Percentiles rank a stretch among this genome's conserved stretches.
Conservation (phyloP, 192 early-diverging fungal species). For the Lunasporangiospora selenospora region DNA sequence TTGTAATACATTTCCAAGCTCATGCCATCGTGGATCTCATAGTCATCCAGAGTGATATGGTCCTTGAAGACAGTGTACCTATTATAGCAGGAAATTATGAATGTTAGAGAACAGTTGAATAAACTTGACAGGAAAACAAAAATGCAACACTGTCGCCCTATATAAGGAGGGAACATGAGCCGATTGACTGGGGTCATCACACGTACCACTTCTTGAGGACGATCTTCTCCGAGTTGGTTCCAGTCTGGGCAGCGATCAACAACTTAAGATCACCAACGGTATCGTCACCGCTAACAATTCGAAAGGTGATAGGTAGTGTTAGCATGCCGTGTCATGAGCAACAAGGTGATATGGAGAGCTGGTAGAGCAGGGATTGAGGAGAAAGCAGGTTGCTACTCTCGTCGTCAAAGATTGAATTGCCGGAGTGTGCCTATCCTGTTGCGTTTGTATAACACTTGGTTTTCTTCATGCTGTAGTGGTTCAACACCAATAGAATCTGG, state of each 20-base stretch:
- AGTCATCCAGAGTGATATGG: conserved; percentile 89
- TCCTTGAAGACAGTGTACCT: conserved; percentile 84
- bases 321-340: no score
- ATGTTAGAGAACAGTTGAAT: neutral
- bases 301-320: no score
- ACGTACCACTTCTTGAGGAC: conserved; percentile 86
- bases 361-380: no score
- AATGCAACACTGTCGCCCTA: neutral
- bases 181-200: no score
- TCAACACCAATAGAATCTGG: no score
- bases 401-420: no score
- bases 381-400: no score
- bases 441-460: no score
- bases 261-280: conserved; percentile 87
- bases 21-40: conserved; percentile 91
- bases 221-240: conserved; percentile 89
- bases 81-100: neutral
- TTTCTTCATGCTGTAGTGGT: no score
- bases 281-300: conserved; percentile 70
- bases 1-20: conserved; percentile 86
- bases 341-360: no score
- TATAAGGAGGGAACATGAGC: neutral
- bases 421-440: no score
- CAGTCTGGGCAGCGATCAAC: conserved; percentile 86
- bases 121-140: neutral